Conservation (phyloP, 768 basidiomycete genomes). For the Gloeostereum incarnatum region DNA sequence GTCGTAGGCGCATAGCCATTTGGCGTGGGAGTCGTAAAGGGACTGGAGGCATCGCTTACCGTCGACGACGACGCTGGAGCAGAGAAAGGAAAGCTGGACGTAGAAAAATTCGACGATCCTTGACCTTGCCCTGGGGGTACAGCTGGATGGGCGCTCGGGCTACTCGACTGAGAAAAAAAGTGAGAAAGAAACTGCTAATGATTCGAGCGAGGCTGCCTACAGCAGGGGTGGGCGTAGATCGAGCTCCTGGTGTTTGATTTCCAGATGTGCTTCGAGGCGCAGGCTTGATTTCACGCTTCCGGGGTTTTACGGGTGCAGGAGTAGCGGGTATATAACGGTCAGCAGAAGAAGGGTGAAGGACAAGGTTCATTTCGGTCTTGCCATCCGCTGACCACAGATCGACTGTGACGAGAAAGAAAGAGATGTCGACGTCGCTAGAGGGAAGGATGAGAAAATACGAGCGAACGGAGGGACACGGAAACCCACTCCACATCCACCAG, state of each 20-base stretch:
- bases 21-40: conserved; percentile 29
- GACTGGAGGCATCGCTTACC: too few species aligned
- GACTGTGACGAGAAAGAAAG: conserved; percentile 87
- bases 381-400: conserved; percentile 87
- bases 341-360: conserved; percentile 75
- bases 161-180: not conserved
- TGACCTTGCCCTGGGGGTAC: conserved; percentile 29
- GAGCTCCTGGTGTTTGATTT: conserved; percentile 18
- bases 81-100: conserved; percentile 32
- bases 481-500: conserved; percentile 72
- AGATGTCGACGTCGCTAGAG: conserved; percentile 70
- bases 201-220: conserved; percentile 14
- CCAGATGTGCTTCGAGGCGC: conserved; percentile 9
- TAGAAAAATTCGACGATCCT: conserved; percentile 31
- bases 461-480: conserved; percentile 3
- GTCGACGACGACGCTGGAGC: too few species aligned
- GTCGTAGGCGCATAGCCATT: too few species aligned
- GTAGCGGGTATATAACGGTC: conserved; percentile 58
- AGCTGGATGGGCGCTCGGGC: conserved; percentile 1
- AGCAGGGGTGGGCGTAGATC: conserved; percentile 20
- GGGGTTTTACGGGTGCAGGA: conserved; percentile 12
- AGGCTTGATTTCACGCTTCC: conserved; percentile 15
- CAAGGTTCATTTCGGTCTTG: conserved; percentile 79
- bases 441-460: conserved; percentile 9
- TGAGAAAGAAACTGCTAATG: conserved; percentile 2